These are phyloP conservation scores for Pelargonium cotyledonis DNA, from an alignment of 441 rosid genomes.

Conservation along the genomic window DNA sequence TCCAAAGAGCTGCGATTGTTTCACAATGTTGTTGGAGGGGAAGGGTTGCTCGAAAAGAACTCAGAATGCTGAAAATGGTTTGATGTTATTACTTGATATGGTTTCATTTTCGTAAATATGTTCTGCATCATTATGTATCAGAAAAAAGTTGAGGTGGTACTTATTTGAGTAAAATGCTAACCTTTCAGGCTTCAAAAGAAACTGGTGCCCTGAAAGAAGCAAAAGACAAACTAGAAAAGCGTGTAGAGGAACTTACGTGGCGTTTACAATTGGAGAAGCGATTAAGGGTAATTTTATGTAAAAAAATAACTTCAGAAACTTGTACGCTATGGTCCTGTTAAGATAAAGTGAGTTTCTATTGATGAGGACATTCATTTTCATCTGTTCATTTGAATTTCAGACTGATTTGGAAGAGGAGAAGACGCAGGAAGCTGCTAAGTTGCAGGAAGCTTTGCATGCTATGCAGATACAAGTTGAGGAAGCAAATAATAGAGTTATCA, in stretches of 20 bases:
- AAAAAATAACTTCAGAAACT: neutral
- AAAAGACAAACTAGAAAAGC: constrained; percentile 94
- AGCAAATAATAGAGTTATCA: constrained; percentile 58
- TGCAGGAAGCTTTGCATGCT: constrained; percentile 64
- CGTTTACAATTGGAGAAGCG: constrained; percentile 94
- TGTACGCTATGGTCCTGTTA: constrained; percentile 6
- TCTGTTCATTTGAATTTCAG: constrained; percentile 36
- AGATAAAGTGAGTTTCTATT: neutral
- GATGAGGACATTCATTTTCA: constrained; percentile 16
- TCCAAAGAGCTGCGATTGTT: constrained; percentile 74
- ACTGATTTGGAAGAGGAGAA: constrained; percentile 93
- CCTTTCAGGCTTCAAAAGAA: constrained; percentile 85
- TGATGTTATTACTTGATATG: constrained; percentile 23
- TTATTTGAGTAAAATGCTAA: constrained; percentile 13
- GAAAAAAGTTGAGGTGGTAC: constrained; percentile 18
- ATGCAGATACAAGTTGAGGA: constrained; percentile 71
- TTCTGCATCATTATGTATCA: constrained; percentile 8
- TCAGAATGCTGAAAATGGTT: constrained; percentile 92
- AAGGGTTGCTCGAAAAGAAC: constrained; percentile 93
- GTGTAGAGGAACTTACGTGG: constrained; percentile 99
- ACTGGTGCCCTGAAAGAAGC: constrained; percentile 99
- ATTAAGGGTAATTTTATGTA: constrained; percentile 58
- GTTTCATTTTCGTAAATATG: constrained; percentile 15
- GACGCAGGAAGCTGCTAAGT: constrained; percentile 75
- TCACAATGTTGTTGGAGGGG: constrained; percentile 98